Evolutionary conservation across 2,329 filamentous ascomycete genomes (phyloP), one percentile per base, ranked within the genome.

Genomic region (Elsinoe perseae): DNA sequence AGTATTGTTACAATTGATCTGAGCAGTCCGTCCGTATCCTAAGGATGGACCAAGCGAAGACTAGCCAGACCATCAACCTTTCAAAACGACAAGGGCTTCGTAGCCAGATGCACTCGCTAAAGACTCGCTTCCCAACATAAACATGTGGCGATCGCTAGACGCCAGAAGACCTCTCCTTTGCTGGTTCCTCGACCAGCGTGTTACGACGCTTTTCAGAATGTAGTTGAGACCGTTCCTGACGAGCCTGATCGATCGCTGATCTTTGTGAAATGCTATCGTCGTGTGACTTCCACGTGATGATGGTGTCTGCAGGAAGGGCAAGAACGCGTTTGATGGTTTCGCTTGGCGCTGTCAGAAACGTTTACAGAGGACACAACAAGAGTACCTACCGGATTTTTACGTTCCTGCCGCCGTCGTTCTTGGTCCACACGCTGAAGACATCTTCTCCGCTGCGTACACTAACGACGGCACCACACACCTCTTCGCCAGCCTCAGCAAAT

Each of bases 391-490:
- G 85, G 67, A 98, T 95, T 77, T 95, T 96, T 65, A 97, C 86
- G 71, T 96, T 95, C 66, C 89, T 85, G 61, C 90, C 89, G 43
- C 90, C 92, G 67, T 95, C 89, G 65, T 89, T 93, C 71, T 90
- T 87, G 56, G 91, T 95, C 93, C 93, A 98, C 68, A 98, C 90
- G 74, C 90, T 96, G 71, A 98, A 80, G 60, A 97, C 95, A 69
- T 98, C 93, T 74, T 98, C 93, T 42, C 91, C 92, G 66, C 91
- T 95, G 60, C 93, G 82, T 61, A 98, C 88, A 69, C 91, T 97
- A 42, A 98, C 80, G 27, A 98, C 93, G 56, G 88, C 89, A 59
- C 93, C 93, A 68, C 92, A 98, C 40, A 98, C 86, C 70, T 98
- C 92, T 64, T 97, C 92, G 52, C 86, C 83, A 34, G 90, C 91